phyloP scores from a whole-genome alignment of 2,329 filamentous ascomycete species.

The Leptographium radiaticola region DNA sequence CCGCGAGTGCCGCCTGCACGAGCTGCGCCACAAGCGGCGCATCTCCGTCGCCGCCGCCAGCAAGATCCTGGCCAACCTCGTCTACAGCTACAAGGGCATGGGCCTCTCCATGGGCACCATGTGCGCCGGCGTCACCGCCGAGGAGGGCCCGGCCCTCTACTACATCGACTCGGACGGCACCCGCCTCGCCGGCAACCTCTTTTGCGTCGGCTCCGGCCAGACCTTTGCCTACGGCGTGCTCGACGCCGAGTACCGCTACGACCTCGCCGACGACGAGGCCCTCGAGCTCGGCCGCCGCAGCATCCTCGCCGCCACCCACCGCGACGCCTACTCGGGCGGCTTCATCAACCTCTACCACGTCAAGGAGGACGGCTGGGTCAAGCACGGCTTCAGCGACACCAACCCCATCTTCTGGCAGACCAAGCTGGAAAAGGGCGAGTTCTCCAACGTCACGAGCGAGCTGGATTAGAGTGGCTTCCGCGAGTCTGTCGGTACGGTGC shows the following conservation, averaged over 20 bases:
- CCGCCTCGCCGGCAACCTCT: conserved; percentile 81
- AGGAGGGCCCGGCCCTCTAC: conserved; percentile 94
- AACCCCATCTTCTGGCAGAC: conserved; percentile 99
- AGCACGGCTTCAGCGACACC: conserved; percentile 95
- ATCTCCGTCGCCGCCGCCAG: conserved; percentile 95
- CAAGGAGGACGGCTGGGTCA: conserved; percentile 97
- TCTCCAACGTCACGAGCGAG: conserved; percentile 81
- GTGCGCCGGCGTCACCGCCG: conserved; percentile 91
- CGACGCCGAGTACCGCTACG: conserved; percentile 88
- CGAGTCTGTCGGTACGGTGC: too few species aligned
- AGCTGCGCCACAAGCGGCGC: conserved; percentile 96
- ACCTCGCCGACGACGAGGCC: conserved; percentile 75
- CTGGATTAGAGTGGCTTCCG: conserved; percentile 34
- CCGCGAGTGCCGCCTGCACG: conserved; percentile 98
- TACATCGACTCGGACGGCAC: conserved; percentile 98
- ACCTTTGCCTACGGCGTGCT: conserved; percentile 98
- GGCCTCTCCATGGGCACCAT: conserved; percentile 98
- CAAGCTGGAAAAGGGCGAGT: conserved; percentile 96
- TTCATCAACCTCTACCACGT: conserved; percentile 99
- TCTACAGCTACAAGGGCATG: conserved; percentile 98
- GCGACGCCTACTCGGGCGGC: conserved; percentile 96
- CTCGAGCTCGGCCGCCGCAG: conserved; percentile 82
- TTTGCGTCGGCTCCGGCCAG: conserved; percentile 96
- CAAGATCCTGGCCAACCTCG: conserved; percentile 96
- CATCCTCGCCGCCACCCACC: conserved; percentile 90